A percentile compares a stretch with the other conserved stretches of the same genome.
phyloP scores from a whole-genome alignment of 148 eudicot genomes.

The Chenopodium berlandieri region DNA sequence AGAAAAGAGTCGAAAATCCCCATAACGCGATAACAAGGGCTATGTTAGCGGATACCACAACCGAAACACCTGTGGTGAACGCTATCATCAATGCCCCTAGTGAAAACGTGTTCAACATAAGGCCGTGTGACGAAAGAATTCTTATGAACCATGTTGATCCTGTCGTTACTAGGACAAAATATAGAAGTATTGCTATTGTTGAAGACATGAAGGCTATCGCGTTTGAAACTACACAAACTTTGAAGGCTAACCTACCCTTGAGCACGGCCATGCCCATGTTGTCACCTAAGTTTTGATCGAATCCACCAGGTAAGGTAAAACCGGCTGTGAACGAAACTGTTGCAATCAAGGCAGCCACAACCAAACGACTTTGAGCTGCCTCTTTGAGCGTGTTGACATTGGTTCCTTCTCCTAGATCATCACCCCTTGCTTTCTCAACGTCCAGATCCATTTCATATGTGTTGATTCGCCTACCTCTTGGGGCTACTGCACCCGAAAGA shows the following conservation, averaged over 20 bases:
- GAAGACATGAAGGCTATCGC: constrained; percentile 11
- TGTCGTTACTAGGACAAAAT: background rate
- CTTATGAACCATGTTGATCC: background rate
- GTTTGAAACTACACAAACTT: background rate
- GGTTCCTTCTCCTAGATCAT: background rate
- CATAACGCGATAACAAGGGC: background rate
- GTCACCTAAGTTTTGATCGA: background rate
- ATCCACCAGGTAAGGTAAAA: constrained; percentile 16
- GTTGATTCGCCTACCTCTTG: background rate
- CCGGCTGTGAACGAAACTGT: constrained; percentile 22
- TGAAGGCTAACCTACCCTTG: background rate
- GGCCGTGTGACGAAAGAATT: background rate
- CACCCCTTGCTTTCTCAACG: background rate
- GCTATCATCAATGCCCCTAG: constrained; percentile 11
- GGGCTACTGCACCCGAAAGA: background rate
- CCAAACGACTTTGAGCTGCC: constrained; percentile 5
- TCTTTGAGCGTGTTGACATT: background rate
- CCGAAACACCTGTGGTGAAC: background rate
- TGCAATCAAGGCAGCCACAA: constrained; percentile 13
- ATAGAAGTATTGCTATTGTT: constrained; percentile 1
- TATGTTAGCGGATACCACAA: background rate
- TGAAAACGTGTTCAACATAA: background rate
- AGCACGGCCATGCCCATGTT: constrained; percentile 5
- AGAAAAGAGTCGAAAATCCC: background rate
- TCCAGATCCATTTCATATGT: background rate